Evolutionary conservation across 441 rosid genomes (phyloP).

Genomic region (Bocquillonia castaneifolia): DNA sequence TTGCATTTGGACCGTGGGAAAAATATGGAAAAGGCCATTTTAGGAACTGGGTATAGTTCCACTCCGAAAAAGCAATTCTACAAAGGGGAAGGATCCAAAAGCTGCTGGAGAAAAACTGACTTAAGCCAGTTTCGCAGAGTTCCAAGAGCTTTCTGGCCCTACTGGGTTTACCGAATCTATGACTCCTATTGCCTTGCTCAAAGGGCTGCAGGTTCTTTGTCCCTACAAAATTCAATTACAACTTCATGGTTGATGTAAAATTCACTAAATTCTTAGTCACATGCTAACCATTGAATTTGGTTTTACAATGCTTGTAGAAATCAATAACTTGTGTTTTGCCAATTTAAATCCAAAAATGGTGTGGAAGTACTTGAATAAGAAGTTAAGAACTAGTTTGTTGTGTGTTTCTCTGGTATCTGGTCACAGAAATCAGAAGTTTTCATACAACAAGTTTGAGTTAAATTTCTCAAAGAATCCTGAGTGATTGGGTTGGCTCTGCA

Average conservation of each 20-base stretch:
- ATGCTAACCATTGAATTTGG: background rate
- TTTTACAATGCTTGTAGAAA: background rate
- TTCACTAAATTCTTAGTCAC: background rate
- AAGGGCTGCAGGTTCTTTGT: conserved; percentile 71
- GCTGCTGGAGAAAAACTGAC: conserved; percentile 28
- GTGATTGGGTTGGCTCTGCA: background rate
- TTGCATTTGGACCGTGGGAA: conserved; percentile 29
- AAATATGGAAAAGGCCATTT: conserved; percentile 25
- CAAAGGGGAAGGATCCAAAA: conserved; percentile 32
- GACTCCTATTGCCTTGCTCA: conserved; percentile 82
- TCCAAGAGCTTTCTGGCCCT: conserved; percentile 77
- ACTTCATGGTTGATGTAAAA: background rate
- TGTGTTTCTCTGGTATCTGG: background rate
- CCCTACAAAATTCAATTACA: background rate
- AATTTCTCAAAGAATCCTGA: background rate
- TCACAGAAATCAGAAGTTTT: background rate
- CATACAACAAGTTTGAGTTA: background rate
- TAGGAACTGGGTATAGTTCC: conserved; percentile 29
- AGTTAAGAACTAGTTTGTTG: background rate
- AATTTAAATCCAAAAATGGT: background rate
- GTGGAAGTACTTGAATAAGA: background rate
- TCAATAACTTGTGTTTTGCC: background rate
- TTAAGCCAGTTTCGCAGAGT: conserved; percentile 41
- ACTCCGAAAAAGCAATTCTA: conserved; percentile 28
- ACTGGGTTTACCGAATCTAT: conserved; percentile 79